phyloP scores from a whole-genome alignment of 148 eudicot species.

The Beta vulgaris region DNA sequence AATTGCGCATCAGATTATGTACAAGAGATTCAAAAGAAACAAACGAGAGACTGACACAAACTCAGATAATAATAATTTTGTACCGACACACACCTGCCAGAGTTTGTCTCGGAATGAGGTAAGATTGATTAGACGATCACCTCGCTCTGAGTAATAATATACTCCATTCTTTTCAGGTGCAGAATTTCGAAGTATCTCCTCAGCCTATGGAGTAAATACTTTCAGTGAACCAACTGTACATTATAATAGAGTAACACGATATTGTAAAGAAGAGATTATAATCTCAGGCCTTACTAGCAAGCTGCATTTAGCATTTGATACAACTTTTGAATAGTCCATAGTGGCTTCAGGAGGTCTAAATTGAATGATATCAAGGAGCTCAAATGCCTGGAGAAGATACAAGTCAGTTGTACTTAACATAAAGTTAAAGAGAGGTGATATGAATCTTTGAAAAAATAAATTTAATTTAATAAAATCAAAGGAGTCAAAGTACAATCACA shows the following conservation, averaged over 20 bases:
- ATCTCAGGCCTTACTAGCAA: constrained; percentile 53
- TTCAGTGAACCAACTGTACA: constrained; percentile 1
- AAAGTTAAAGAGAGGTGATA: background rate
- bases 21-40: constrained; percentile 4
- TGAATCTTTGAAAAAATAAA: background rate
- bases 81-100: constrained; percentile 67
- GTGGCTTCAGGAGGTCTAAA: constrained; percentile 82
- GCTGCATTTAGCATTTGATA: constrained; percentile 61
- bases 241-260: background rate
- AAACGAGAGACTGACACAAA: background rate
- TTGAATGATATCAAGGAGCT: constrained; percentile 80
- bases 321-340: constrained; percentile 62
- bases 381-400: constrained; percentile 53
- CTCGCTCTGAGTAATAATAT: constrained; percentile 91
- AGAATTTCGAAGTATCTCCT: constrained; percentile 68
- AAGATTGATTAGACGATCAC: constrained; percentile 84
- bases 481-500: background rate
- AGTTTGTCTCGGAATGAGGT: constrained; percentile 80
- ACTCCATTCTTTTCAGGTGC: constrained; percentile 67
- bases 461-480: background rate
- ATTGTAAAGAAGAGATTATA: background rate
- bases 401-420: constrained; percentile 9
- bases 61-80: background rate
- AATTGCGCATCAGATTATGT: constrained; percentile 39
- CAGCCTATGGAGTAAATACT: constrained; percentile 50